Evolutionary conservation across 1,284 basidiomycete species (phyloP), one percentile per base, ranked within the genome.

Genomic region (Ceratobasidium sp.): DNA sequence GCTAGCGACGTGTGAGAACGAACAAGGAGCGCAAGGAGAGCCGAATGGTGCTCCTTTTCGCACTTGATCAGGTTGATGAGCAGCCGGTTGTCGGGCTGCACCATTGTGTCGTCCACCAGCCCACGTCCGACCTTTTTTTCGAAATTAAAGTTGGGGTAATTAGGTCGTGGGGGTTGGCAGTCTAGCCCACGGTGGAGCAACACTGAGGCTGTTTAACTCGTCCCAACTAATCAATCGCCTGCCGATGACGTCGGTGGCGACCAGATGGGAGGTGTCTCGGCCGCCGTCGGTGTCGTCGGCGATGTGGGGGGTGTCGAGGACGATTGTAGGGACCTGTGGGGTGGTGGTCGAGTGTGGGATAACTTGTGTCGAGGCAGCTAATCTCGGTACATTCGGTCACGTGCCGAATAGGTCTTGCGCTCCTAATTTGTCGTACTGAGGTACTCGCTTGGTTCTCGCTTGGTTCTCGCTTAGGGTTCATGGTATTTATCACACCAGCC

Each of bases 41-140:
- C 88, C 79, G 90, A 91, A 3, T 88, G 85, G 81, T 93, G 92
- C 54, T 92, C 91, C 82, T 92, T 92, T 82, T 94, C 93, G 81
- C 90, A 88, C 14, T 86, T 84, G 67, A 93, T 86, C 44, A 94
- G 88, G 82, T 92, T 90, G 3, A 86, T 85, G 70, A 94, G 88
- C 20, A 94, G 87, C 41, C 92, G 89, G 57, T 91, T 90, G 86
- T 94, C 92, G 27, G 71, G 18, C 59, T 68, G 66, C 41, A 69
- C 50, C 52, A 33, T 48, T 18, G 60, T 35, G 2, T 44, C 12
- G 14, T 8, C n/a, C 30, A 52, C 27, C 67, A 38, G n/a, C 20
- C 41, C 27, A 3, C 14, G 38, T 23, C 20, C 20, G 16, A n/a
- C 2, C 44, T n/a, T 41, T 55, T 55, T 16, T 35, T 18, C 35